These are phyloP conservation scores for Candida rishiriensis DNA, from an alignment of 805 yeast genomes.

Conservation along the genomic window DNA sequence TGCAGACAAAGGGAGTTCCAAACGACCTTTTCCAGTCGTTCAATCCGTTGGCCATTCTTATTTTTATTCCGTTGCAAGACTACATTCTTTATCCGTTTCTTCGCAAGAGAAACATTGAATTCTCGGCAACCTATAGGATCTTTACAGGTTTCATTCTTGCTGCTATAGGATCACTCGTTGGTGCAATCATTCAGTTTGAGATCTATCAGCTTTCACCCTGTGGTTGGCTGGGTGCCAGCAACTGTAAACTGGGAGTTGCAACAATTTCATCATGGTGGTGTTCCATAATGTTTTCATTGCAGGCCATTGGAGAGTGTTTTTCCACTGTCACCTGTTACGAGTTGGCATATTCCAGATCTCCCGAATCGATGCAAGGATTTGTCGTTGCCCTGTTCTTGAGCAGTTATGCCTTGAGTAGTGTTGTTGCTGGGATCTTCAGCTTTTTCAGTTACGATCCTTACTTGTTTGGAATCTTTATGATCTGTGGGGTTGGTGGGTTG, in stretches of 20 bases:
- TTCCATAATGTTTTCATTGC: conserved; percentile 32
- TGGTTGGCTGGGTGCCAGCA: conserved; percentile 31
- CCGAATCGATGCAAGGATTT: conserved; percentile 46
- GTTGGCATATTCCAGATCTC: conserved; percentile 49
- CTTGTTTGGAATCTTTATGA: conserved; percentile 33
- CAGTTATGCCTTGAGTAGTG: conserved; percentile 42
- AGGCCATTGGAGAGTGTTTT: conserved; percentile 51
- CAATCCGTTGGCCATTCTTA: conserved; percentile 48
- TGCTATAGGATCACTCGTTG: conserved; percentile 42
- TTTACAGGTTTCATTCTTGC: conserved; percentile 43
- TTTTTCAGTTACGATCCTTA: conserved; percentile 38
- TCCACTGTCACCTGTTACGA: conserved; percentile 49
- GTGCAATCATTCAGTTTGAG: conserved; percentile 42
- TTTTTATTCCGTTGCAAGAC: conserved; percentile 47
- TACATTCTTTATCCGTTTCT: conserved; percentile 41
- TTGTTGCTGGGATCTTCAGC: conserved; percentile 37
- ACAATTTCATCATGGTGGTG: conserved; percentile 32
- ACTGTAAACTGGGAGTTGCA: conserved; percentile 20
- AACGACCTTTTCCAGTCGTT: conserved; percentile 51
- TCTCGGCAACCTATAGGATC: conserved; percentile 41
- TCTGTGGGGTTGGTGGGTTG: conserved; percentile 31
- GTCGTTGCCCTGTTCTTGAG: conserved; percentile 39
- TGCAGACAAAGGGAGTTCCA: conserved; percentile 49
- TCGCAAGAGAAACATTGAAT: conserved; percentile 34
- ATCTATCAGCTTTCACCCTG: conserved; percentile 44